Base-by-base conservation (phyloP, 1,284 basidiomycete genomes). In the Ceratobasidium sp. region DNA sequence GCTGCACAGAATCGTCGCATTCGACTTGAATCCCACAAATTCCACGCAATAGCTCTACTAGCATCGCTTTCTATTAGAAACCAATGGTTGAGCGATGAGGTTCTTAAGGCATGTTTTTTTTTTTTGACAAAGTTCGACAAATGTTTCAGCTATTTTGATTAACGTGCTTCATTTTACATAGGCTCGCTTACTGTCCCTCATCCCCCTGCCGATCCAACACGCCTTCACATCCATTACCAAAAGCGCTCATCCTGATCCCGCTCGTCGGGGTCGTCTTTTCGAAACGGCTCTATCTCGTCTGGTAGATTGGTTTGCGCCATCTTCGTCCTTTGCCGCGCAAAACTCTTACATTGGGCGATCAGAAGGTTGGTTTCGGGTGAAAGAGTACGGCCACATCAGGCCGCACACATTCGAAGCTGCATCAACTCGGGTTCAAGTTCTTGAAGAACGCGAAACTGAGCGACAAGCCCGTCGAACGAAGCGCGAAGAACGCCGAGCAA, bases 151-250 rank as follows among this genome's bases (percentile, higher is more conserved):
- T 56, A n/a, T 46, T 63, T 68, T 13, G 66, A 71, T 26, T 66
- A 49, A 44, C n/a, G 28, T 76, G 75, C 39, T 79, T 72, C 49
- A 70, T 71, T 28, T 58, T 81, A 82, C 89, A 1, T 86, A 97
- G 92, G 96, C 95, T 26, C 91, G 96, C 23, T 88, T 98, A 39
- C 87, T 98, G 75, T 97, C 96, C 6, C 85, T 97, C 46, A 91
- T 93, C 0, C 97, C 97, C 0, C 87, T 97, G 39, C 83, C 89
- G 7, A 86, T 97, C 3, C 94, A 96, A 84, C 92, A 92, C 71
- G 89, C 92, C 1, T 96, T 98, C 84, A 87, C 88, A 13, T 87
- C 89, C 83, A 96, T 97, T 81, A 93, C 93, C 82, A 95, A 94
- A 81, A 92, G 93, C n/a, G 91, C 91, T 66, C 88, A 95, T 44